Evolutionary conservation across 768 basidiomycete species (phyloP).

Genomic region (Russula griseocarnosa): DNA sequence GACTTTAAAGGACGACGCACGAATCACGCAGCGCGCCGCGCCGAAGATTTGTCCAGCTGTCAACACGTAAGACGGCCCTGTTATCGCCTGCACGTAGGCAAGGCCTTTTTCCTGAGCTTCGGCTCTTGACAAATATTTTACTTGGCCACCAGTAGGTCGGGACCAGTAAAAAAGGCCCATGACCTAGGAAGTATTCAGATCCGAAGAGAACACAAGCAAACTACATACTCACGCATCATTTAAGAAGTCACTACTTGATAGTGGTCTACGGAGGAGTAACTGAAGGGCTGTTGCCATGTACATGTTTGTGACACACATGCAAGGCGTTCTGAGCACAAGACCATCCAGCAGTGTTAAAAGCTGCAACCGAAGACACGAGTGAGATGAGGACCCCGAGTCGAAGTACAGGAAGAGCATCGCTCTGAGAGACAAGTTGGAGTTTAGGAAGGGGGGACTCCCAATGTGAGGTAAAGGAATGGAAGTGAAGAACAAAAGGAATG

Average conservation of each 20-base stretch:
- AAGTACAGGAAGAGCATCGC: background rate
- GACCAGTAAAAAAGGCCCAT: background rate
- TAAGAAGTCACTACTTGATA: background rate
- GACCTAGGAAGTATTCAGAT: background rate
- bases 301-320: background rate
- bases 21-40: conserved; percentile 7
- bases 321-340: background rate
- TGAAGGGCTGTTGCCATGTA: background rate
- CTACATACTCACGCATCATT: background rate
- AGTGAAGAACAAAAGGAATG: background rate
- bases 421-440: background rate
- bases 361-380: background rate
- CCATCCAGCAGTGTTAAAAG: background rate
- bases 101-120: background rate
- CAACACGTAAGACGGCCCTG: background rate
- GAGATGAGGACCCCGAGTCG: background rate
- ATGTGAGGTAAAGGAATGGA: background rate
- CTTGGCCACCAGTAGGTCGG: background rate
- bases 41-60: conserved; percentile 13
- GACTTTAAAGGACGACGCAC: conserved; percentile 2
- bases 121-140: background rate
- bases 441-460: background rate
- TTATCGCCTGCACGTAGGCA: background rate
- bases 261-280: background rate
- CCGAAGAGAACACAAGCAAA: background rate